Conservation (phyloP, 2,329 filamentous ascomycete species). For the Trichoderma atroviride region DNA sequence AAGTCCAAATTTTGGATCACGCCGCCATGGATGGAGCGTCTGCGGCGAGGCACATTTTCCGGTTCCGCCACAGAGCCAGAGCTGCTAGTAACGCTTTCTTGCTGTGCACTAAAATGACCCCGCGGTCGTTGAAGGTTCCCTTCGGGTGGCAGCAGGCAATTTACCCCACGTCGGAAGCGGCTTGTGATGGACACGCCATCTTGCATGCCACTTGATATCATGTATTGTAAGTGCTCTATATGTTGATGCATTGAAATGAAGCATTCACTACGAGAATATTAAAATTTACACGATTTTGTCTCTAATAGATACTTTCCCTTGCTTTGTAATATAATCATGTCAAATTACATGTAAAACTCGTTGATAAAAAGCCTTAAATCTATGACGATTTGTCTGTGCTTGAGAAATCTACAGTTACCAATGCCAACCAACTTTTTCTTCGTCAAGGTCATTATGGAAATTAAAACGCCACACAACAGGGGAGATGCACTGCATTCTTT, state of each 20-base stretch:
- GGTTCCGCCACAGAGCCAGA: constrained; percentile 22
- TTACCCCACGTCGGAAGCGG: constrained; percentile 1
- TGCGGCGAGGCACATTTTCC: constrained; percentile 31
- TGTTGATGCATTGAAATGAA: no score
- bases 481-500: constrained; percentile 31
- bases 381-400: constrained; percentile 27
- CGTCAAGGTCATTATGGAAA: constrained; percentile 42
- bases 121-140: background rate
- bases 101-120: background rate
- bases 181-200: background rate
- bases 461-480: constrained; percentile 22
- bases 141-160: background rate
- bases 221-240: background rate
- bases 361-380: constrained; percentile 14
- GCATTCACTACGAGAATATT: background rate
- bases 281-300: background rate
- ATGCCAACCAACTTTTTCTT: constrained; percentile 36
- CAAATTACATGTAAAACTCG: background rate
- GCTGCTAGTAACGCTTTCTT: background rate
- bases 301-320: background rate
- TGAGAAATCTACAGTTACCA: constrained; percentile 27
- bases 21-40: constrained; percentile 24
- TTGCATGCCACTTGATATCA: background rate
- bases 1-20: constrained; percentile 37
- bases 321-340: background rate